Evolutionary conservation across 495 filamentous ascomycete genomes (phyloP).

Genomic region (Antarctomyces pellizariae): DNA sequence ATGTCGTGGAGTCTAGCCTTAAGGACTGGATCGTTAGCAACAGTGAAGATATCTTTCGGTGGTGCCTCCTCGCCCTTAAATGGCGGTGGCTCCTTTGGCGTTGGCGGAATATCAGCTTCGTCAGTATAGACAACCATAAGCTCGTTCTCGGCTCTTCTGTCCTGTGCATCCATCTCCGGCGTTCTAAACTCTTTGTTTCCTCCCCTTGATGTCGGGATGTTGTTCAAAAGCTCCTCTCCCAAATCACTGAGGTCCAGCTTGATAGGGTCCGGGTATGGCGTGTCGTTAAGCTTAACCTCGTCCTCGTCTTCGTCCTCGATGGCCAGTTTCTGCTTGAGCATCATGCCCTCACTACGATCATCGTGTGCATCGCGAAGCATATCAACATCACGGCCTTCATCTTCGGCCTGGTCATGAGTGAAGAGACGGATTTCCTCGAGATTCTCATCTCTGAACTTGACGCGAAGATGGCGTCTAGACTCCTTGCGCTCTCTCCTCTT

Average conservation of each 20-base stretch:
- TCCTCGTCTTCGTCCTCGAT: slow-evolving; percentile 44
- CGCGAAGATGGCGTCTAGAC: slow-evolving; percentile 42
- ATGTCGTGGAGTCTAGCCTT: slow-evolving; percentile 5
- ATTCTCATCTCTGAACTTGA: slow-evolving; percentile 44
- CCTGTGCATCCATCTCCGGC: slow-evolving; percentile 40
- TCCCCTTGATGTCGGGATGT: slow-evolving; percentile 29
- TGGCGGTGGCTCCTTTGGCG: slow-evolving; percentile 45
- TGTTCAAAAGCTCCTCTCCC: slow-evolving; percentile 14
- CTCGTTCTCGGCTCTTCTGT: slow-evolving; percentile 49
- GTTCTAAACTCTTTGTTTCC: slow-evolving; percentile 34
- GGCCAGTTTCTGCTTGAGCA: slow-evolving; percentile 38
- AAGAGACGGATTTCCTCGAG: slow-evolving; percentile 52
- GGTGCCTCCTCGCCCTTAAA: slow-evolving; percentile 4
- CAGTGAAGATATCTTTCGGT: slow-evolving; percentile 3
- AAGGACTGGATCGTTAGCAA: neutral
- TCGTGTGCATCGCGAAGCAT: slow-evolving; percentile 46
- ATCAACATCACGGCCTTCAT: slow-evolving; percentile 41
- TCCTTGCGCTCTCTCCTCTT: slow-evolving; percentile 58
- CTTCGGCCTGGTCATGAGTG: slow-evolving; percentile 48
- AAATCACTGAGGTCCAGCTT: slow-evolving; percentile 27
- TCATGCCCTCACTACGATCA: slow-evolving; percentile 52
- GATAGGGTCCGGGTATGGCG: slow-evolving; percentile 16
- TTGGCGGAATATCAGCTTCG: slow-evolving; percentile 47
- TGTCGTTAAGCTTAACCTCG: slow-evolving; percentile 13
- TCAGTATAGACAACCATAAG: slow-evolving; percentile 67